Evolutionary conservation across 1,284 basidiomycete species (phyloP), one percentile per base, ranked within the genome.

Genomic region (Xerocomus minutiporus): DNA sequence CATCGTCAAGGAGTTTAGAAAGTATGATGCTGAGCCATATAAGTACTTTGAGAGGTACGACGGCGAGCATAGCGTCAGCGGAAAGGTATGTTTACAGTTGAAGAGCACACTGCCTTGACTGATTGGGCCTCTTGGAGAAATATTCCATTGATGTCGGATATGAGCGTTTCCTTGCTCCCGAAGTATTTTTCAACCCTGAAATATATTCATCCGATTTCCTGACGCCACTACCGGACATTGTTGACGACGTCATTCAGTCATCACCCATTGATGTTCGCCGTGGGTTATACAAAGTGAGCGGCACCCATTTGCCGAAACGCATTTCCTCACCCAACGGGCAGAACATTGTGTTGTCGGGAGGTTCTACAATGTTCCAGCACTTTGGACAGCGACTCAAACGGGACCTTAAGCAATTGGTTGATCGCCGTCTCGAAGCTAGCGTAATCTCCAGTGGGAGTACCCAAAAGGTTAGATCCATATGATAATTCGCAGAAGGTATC

Each of bases 141-240:
- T 97, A 96, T 72, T 70, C 78, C 48, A 78, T 99, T 45, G 96
- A 99, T 65, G 85, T 99, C 55, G 97, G 97, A 20, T 99, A 98
- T 73, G 97, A 99, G 73, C 92, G 97, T 35, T 99, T 99, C 83
- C 84, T 99, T 38, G 96, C 96, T 0, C 94, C 97, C 5, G 97
- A 99, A 71, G 97, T 99, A 69, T 98, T 99, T 78, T 99, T 99
- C 82, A 99, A 99, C 74, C 97, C 97, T 11, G 97, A 99, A 71
- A 97, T 99, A 63, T 93, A 91, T 71, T 96, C 92, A 0, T 97
- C 93, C 44, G 97, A 99, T 73, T 99, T 98, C 80, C 74, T 99
- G 56, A 98, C 96, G 2, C 97, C 97, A 4, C 80, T 99, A 3
- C 95, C 97, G 1, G 87, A 97, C 59, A 93, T 99, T 40, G 97